Conservation (phyloP, 164 flowering plant genomes). For the Houttuynia cordata region DNA sequence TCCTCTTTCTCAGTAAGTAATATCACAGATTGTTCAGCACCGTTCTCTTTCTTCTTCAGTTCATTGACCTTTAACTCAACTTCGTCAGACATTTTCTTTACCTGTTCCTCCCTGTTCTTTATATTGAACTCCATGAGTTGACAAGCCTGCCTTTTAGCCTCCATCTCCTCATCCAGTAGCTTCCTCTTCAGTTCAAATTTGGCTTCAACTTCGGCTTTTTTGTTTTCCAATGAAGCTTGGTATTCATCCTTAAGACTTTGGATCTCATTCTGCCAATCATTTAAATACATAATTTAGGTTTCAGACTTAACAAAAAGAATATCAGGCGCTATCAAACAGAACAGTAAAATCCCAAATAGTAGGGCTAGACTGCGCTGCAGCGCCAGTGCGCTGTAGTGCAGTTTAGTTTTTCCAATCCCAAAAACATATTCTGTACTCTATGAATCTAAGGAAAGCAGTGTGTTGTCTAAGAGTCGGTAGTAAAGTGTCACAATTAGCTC, state of each 20-base stretch:
- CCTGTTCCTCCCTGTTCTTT: constrained; percentile 42
- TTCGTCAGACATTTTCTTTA: constrained; percentile 55
- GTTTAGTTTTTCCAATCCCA: too few relatives aligned
- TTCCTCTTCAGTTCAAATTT: constrained; percentile 48
- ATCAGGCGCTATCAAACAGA: too few relatives aligned
- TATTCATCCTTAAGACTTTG: constrained; percentile 40
- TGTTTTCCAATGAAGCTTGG: constrained; percentile 35
- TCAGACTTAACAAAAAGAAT: too few relatives aligned
- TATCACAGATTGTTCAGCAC: constrained; percentile 28
- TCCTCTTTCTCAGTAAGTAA: constrained; percentile 50
- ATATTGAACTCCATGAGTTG: constrained; percentile 77
- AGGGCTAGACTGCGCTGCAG: too few relatives aligned
- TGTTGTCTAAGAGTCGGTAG: too few relatives aligned
- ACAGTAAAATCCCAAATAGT: too few relatives aligned
- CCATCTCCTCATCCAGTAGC: constrained; percentile 62
- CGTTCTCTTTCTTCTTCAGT: constrained; percentile 47
- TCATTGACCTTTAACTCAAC: constrained; percentile 35
- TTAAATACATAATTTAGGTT: not conserved
- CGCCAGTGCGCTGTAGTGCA: too few relatives aligned
- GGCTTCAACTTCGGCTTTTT: constrained; percentile 48
- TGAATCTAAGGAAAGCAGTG: too few relatives aligned
- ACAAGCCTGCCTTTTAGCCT: constrained; percentile 58
- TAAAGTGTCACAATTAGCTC: too few relatives aligned
- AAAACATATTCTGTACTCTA: too few relatives aligned
- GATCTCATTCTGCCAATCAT: constrained; percentile 39